phyloP scores from a whole-genome alignment of 495 filamentous ascomycete species.

The Xylaria bambusicola region DNA sequence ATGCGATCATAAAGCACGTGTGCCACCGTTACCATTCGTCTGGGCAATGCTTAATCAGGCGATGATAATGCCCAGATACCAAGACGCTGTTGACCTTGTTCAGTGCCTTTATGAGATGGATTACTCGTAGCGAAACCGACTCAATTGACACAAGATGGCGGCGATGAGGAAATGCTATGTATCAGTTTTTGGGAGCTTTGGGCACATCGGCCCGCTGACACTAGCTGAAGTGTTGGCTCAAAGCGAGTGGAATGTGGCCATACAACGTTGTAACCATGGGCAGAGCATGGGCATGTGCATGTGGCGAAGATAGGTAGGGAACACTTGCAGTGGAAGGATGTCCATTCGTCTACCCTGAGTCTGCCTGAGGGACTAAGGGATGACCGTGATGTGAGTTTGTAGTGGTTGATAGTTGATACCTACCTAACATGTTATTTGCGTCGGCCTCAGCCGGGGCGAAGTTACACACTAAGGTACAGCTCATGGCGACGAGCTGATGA shows the following conservation, averaged over 20 bases:
- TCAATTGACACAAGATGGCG: not conserved
- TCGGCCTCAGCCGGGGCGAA: not conserved
- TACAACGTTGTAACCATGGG: too few species aligned
- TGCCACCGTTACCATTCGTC: not conserved
- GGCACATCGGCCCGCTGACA: not conserved
- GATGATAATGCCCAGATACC: conserved; percentile 7
- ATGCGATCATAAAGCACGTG: conserved; percentile 8
- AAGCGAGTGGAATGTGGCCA: conserved; percentile 1
- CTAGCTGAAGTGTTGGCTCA: not conserved
- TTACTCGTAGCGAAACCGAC: not conserved
- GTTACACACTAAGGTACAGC: not conserved
- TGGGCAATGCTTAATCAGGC: not conserved
- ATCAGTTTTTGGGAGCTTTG: not conserved
- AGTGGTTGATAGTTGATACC: too few species aligned
- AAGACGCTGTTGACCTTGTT: not conserved
- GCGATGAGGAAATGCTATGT: not conserved
- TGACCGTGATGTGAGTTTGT: too few species aligned
- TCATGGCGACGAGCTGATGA: not conserved
- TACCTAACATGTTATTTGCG: too few species aligned
- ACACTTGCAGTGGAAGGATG: too few species aligned
- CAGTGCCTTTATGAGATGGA: too few species aligned
- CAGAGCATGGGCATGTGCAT: not conserved
- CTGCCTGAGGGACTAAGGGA: not conserved
- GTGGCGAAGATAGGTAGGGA: not conserved
- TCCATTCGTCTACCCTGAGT: too few species aligned